Evolutionary conservation across 176 grass and related monocot species (phyloP).

Genomic region (Tillandsia leiboldiana): DNA sequence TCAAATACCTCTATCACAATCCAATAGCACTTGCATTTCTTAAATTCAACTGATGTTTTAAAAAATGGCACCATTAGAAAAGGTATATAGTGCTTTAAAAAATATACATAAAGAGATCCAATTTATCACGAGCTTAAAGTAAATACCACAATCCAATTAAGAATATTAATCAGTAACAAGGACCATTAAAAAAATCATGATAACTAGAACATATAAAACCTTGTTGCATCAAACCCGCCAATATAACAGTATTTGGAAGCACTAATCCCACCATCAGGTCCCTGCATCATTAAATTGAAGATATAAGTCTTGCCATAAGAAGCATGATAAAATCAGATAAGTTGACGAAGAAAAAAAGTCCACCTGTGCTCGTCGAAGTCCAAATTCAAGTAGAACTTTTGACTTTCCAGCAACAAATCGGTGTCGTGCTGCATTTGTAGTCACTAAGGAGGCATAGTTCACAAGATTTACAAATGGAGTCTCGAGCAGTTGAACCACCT

Average conservation of each 20-base stretch:
- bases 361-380: constrained; percentile 96
- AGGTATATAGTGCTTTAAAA: too few relatives aligned
- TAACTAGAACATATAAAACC: constrained; percentile 37
- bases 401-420: constrained; percentile 84
- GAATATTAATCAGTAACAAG: background rate
- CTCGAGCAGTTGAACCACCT: constrained; percentile 96
- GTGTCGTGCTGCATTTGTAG: constrained; percentile 93
- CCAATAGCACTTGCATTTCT: too few relatives aligned
- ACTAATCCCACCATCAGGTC: constrained; percentile 98
- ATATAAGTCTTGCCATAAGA: constrained; percentile 8
- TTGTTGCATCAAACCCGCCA: constrained; percentile 96
- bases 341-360: background rate
- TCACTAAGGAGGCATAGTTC: constrained; percentile 93
- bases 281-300: constrained; percentile 36
- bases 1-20: too few relatives aligned
- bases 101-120: too few relatives aligned
- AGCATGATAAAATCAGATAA: background rate
- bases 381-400: constrained; percentile 92
- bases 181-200: background rate
- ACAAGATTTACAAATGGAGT: constrained; percentile 98
- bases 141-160: too few relatives aligned
- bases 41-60: too few relatives aligned
- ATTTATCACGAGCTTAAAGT: too few relatives aligned
- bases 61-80: too few relatives aligned
- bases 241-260: constrained; percentile 98